Conservation (phyloP, 2,329 filamentous ascomycete genomes). For the Trichoderma semiorbis region DNA sequence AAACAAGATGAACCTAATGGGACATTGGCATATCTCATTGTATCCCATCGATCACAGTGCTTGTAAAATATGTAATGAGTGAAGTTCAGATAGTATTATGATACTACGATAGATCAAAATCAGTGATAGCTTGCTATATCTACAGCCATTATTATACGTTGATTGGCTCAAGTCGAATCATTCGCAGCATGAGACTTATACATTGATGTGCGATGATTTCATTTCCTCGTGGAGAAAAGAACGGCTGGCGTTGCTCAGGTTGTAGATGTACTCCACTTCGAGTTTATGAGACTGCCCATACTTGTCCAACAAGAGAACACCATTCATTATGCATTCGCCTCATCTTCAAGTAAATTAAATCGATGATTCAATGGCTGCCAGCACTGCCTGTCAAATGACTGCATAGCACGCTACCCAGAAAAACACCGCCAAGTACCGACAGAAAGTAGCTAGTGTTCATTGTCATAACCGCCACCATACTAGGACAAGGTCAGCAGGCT, state of each 20-base stretch:
- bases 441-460: background rate
- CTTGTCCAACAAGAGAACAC: background rate
- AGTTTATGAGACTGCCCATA: background rate
- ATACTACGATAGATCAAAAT: background rate
- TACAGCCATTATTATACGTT: background rate
- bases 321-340: background rate
- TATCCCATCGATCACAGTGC: background rate
- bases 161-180: background rate
- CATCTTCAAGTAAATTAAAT: background rate
- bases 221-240: background rate
- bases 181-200: background rate
- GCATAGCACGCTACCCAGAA: background rate
- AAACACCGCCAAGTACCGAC: background rate
- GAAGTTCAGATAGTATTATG: background rate
- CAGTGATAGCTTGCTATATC: background rate
- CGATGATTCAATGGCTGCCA: background rate
- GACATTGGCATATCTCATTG: background rate
- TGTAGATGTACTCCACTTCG: background rate
- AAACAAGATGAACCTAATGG: background rate
- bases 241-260: fast-evolving
- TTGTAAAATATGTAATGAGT: background rate
- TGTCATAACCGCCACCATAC: background rate
- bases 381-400: background rate
- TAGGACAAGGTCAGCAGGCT: background rate
- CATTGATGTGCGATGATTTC: background rate